Evolutionary conservation across 2,329 filamentous ascomycete species (phyloP).

Genomic region (Falciphora oryzae): DNA sequence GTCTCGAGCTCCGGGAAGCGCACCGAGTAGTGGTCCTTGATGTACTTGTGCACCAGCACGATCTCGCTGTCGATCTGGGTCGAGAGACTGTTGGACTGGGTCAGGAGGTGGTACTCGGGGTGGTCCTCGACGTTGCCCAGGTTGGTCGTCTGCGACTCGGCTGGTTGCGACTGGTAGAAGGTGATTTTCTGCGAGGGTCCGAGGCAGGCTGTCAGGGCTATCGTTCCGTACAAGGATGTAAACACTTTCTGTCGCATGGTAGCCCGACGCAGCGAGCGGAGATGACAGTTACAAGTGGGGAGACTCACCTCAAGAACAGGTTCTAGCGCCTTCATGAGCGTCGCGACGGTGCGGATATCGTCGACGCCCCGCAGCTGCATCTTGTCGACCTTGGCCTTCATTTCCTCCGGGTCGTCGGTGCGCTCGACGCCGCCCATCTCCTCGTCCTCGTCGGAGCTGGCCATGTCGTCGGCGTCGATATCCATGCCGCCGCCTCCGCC

Average conservation of each 20-base stretch:
- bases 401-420: constrained; percentile 58
- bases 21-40: constrained; percentile 90
- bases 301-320: constrained; percentile 74
- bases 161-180: constrained; percentile 65
- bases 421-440: constrained; percentile 44
- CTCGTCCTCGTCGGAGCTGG: constrained; percentile 56
- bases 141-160: constrained; percentile 54
- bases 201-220: constrained; percentile 61
- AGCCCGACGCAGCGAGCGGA: constrained; percentile 11
- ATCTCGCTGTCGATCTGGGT: constrained; percentile 93
- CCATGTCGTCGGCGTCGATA: constrained; percentile 50
- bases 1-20: constrained; percentile 90
- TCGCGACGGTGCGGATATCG: constrained; percentile 74
- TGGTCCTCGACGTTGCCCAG: constrained; percentile 87
- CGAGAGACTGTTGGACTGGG: constrained; percentile 82
- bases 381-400: constrained; percentile 75
- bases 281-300: constrained; percentile 13
- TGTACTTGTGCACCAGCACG: constrained; percentile 89
- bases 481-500: constrained; percentile 43
- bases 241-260: constrained; percentile 40
- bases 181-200: constrained; percentile 66
- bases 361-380: constrained; percentile 68
- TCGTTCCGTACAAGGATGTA: constrained; percentile 51
- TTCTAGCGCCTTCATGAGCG: constrained; percentile 73
- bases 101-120: constrained; percentile 83